Base-by-base conservation (phyloP, 2,329 filamentous ascomycete species). In the Fusarium albosuccineum region DNA sequence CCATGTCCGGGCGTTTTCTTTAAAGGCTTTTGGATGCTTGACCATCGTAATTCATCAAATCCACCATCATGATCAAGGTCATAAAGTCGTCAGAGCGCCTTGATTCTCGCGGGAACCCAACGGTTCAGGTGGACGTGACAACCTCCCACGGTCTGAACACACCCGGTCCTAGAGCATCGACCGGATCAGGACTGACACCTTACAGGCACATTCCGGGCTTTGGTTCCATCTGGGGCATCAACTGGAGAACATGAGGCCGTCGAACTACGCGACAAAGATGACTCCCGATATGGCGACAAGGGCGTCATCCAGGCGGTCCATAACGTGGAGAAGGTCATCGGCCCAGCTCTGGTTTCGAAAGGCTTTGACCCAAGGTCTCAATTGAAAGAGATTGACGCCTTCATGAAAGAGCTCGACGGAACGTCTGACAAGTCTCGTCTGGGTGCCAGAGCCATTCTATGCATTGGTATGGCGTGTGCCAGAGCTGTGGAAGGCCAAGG, bases 391-490 rank as follows among this genome's bases (percentile, higher is more conserved):
- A 49, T 37, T 27, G 46, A 49, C 37, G 17, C 46, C 9, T 49
- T 49, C 4, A 49, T 49, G 46, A 49, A 16, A 5, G 5, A 49
- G 9, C 46, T 49, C 2, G 46, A 49, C n/a, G 33, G 33, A 2
- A 49, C 46, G 11, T 17, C 46, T 14, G 22, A 37, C 33, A 49
- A 49, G 46, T 49, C 46, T 10, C 33, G 46, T 11, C 46, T 49
- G 8, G 46, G 46, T 9, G 33, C 46, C 30, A 49, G 37, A 16
- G 33, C 46, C 9, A 49, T 49, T 16, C 46, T 49, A 4, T 33
- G 46, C 3, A 9, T 49, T 9, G 37, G 46, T 17, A 37, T 49
- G 46, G 46, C 46, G n/a, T 49, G 46, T 26, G 46, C 46, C 46
- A 49, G 46, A 8, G 46, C 46, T 6, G 46, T n/a, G n/a, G n/a